Evolutionary conservation across 2,329 filamentous ascomycete species (phyloP).

Genomic region (Pseudocercospora fijiensis): DNA sequence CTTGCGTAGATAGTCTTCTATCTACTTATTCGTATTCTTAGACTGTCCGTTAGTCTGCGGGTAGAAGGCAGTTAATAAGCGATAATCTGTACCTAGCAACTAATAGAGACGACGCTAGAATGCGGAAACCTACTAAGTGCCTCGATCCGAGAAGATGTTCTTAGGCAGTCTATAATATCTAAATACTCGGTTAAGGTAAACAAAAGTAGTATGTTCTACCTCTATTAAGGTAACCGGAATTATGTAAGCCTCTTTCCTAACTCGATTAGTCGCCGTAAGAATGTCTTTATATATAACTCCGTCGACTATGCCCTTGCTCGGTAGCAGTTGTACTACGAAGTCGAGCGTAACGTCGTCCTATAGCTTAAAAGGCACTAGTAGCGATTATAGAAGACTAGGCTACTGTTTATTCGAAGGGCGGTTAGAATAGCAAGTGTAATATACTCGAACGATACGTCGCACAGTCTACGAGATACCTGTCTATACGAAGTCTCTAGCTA

Average conservation of each 20-base stretch:
- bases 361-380: no score
- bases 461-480: no score
- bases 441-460: no score
- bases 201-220: neutral
- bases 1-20: neutral
- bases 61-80: neutral
- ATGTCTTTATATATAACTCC: neutral
- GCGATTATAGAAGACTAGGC: no score
- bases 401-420: no score
- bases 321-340: neutral
- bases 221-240: neutral
- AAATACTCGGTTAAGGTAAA: neutral
- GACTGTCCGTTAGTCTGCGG: slow-evolving; percentile 1
- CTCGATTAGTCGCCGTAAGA: neutral
- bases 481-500: no score
- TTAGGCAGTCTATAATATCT: neutral
- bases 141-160: neutral
- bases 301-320: neutral
- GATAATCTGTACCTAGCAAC: neutral
- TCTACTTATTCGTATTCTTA: slow-evolving; percentile 2
- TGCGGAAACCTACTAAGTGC: neutral
- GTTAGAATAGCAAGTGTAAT: no score
- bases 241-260: neutral
- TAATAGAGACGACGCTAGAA: slow-evolving; percentile 1
- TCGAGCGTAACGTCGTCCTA: no score